These are phyloP conservation scores for Pseudogymnoascus destructans DNA, from an alignment of 2,329 filamentous ascomycete species.

Conservation along the genomic window DNA sequence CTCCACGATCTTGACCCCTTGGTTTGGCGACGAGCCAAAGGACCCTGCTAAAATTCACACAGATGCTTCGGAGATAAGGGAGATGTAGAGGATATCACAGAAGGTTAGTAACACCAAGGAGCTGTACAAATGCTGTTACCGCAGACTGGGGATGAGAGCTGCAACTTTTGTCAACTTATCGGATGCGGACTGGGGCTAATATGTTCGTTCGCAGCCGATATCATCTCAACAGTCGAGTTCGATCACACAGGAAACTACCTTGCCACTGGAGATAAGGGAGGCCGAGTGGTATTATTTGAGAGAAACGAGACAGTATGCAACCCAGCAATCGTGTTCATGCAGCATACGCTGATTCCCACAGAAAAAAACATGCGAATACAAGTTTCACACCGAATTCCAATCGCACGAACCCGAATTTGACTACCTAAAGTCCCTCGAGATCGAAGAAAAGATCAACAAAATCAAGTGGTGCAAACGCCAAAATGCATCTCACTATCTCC, in stretches of 20 bases:
- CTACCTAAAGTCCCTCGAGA: slow-evolving; percentile 97
- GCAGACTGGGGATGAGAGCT: background rate
- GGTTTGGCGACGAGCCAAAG: background rate
- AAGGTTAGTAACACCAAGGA: slow-evolving; percentile 21
- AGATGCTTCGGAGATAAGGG: slow-evolving; percentile 99
- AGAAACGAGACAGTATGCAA: slow-evolving; percentile 77
- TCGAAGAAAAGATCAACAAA: slow-evolving; percentile 99
- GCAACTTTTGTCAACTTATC: slow-evolving; percentile 17
- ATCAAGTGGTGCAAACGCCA: slow-evolving; percentile 99
- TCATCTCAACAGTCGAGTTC: slow-evolving; percentile 84
- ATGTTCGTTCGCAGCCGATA: slow-evolving; percentile 50
- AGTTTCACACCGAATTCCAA: slow-evolving; percentile 99
- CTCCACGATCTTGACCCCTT: background rate
- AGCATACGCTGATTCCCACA: slow-evolving; percentile 28
- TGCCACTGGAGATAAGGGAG: slow-evolving; percentile 81
- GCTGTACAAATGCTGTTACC: background rate
- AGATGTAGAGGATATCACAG: slow-evolving; percentile 64
- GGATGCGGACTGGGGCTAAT: slow-evolving; percentile 14
- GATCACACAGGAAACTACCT: slow-evolving; percentile 84
- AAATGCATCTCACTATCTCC: slow-evolving; percentile 94
- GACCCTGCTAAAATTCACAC: slow-evolving; percentile 20
- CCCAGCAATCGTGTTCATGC: background rate
- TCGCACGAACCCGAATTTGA: slow-evolving; percentile 99
- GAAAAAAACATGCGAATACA: slow-evolving; percentile 99
- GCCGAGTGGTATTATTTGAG: slow-evolving; percentile 74